These are phyloP conservation scores for Penicillium brasilianum DNA, from an alignment of 2,329 filamentous ascomycete species.

Conservation along the genomic window DNA sequence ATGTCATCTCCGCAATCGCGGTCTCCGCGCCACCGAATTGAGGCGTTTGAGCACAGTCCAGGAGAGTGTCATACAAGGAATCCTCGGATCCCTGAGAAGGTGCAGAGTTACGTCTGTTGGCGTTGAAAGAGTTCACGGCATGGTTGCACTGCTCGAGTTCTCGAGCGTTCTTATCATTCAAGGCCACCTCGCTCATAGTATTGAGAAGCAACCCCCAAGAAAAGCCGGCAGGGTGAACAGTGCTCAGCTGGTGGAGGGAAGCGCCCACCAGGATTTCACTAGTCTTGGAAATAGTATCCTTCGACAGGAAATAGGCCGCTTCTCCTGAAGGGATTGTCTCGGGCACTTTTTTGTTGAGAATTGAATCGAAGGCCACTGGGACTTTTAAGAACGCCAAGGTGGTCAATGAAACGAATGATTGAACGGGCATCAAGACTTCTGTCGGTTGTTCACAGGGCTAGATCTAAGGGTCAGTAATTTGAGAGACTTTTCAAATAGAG, in stretches of 20 bases:
- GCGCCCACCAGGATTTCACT: slow-evolving; percentile 72
- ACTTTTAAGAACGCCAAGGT: slow-evolving; percentile 76
- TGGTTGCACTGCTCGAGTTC: slow-evolving; percentile 50
- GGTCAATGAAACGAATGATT: slow-evolving; percentile 70
- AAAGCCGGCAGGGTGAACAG: slow-evolving; percentile 75
- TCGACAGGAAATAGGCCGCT: slow-evolving; percentile 69
- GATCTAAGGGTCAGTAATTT: slow-evolving; percentile 22
- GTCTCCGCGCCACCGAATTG: slow-evolving; percentile 49
- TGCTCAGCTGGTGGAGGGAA: slow-evolving; percentile 60
- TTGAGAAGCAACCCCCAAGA: slow-evolving; percentile 81
- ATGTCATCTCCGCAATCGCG: slow-evolving; percentile 54
- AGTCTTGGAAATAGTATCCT: slow-evolving; percentile 71
- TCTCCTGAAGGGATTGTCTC: slow-evolving; percentile 38
- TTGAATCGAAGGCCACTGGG: slow-evolving; percentile 62
- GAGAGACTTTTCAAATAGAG: background rate
- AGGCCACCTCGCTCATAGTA: slow-evolving; percentile 68
- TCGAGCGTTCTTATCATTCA: slow-evolving; percentile 62
- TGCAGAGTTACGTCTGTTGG: slow-evolving; percentile 41
- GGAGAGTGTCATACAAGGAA: slow-evolving; percentile 54
- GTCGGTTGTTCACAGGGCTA: slow-evolving; percentile 49
- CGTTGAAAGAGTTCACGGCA: slow-evolving; percentile 48
- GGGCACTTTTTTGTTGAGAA: slow-evolving; percentile 40
- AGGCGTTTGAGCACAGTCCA: slow-evolving; percentile 51
- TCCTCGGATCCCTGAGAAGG: slow-evolving; percentile 40
- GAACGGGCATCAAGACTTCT: slow-evolving; percentile 60